These are phyloP conservation scores for Dothistroma pini DNA, from an alignment of 2,329 filamentous ascomycete genomes.

Conservation along the genomic window DNA sequence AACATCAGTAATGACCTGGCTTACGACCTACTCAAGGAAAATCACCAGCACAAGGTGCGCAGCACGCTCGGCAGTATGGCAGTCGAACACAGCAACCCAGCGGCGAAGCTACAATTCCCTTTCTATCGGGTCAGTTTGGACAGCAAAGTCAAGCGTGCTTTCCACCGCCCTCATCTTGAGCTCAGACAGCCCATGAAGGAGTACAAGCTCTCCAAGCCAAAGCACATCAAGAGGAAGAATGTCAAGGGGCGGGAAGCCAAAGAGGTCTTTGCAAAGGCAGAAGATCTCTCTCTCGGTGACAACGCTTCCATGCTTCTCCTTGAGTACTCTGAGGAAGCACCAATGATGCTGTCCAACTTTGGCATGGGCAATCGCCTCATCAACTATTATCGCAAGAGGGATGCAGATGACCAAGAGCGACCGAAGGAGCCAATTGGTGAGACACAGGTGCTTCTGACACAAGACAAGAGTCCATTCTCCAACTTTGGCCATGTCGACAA, in stretches of 20 bases:
- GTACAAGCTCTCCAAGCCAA: conserved; percentile 70
- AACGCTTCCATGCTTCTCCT: conserved; percentile 85
- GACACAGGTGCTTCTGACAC: conserved; percentile 78
- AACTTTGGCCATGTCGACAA: conserved; percentile 91
- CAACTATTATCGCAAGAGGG: conserved; percentile 91
- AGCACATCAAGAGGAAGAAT: conserved; percentile 73
- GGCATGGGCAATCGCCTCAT: conserved; percentile 95
- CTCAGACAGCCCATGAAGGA: conserved; percentile 60
- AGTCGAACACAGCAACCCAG: conserved; percentile 93
- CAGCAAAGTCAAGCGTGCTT: conserved; percentile 69
- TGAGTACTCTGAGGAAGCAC: conserved; percentile 93
- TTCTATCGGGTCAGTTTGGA: conserved; percentile 88
- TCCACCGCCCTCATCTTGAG: conserved; percentile 75
- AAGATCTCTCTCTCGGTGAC: conserved; percentile 75
- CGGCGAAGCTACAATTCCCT: conserved; percentile 85
- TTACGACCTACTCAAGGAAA: conserved; percentile 93
- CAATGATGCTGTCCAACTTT: conserved; percentile 88
- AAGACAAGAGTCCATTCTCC: conserved; percentile 94
- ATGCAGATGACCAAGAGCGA: conserved; percentile 68
- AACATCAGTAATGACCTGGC: conserved; percentile 96
- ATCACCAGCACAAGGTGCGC: conserved; percentile 92
- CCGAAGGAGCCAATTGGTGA: conserved; percentile 85
- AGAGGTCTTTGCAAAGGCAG: conserved; percentile 73
- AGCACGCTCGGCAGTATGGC: conserved; percentile 85
- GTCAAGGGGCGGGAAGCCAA: conserved; percentile 75